phyloP scores from a whole-genome alignment of 192 early-diverging fungal species.

The Allomyces javanicus region DNA sequence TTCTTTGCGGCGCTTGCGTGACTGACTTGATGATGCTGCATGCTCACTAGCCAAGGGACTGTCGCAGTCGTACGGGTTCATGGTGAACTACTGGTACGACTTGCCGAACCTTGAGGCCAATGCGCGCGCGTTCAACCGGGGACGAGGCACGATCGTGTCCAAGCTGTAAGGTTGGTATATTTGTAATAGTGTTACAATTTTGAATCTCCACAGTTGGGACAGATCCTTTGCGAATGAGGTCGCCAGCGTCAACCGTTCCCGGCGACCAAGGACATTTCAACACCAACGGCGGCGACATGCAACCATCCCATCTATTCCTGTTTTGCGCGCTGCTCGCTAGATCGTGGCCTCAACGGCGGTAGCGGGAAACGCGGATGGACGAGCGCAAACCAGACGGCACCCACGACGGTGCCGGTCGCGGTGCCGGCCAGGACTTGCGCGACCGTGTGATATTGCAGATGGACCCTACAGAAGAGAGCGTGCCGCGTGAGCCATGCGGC shows the following conservation, averaged over 20 bases:
- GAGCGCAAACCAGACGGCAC: slow-evolving; percentile 28
- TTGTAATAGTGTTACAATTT: too few relatives aligned
- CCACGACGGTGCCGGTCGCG: slow-evolving; percentile 31
- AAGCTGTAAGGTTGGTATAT: too few relatives aligned
- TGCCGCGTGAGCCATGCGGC: too few relatives aligned
- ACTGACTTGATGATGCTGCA: neutral
- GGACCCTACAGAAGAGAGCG: slow-evolving; percentile 21
- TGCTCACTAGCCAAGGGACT: neutral
- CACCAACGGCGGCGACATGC: too few relatives aligned
- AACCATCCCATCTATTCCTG: too few relatives aligned
- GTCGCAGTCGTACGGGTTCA: neutral
- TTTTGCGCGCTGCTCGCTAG: too few relatives aligned
- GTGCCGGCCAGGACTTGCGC: slow-evolving; percentile 50
- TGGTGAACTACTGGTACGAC: neutral
- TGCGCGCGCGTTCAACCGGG: neutral
- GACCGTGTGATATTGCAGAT: slow-evolving; percentile 51
- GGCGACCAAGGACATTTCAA: too few relatives aligned
- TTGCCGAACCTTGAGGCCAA: neutral
- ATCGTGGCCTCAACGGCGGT: too few relatives aligned
- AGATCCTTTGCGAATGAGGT: too few relatives aligned
- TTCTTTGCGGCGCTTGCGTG: neutral
- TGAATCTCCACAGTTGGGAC: too few relatives aligned
- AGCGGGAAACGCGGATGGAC: slow-evolving; percentile 4
- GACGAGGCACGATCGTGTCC: too few relatives aligned
- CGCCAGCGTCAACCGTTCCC: too few relatives aligned